Conservation (phyloP, 495 filamentous ascomycete species). For the Cercophora scortea region DNA sequence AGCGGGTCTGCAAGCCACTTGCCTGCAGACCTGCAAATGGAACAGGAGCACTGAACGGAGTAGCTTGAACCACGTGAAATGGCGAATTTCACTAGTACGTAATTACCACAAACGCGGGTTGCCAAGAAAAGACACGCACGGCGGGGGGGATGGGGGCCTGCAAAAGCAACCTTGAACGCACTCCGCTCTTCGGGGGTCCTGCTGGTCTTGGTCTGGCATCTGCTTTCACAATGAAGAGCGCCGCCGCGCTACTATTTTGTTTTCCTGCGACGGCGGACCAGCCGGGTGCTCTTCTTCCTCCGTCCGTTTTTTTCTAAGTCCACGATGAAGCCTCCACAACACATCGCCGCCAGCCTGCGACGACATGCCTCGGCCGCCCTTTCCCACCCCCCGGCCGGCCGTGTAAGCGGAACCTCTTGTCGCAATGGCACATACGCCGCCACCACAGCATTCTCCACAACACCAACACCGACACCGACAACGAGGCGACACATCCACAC, state of each 20-base stretch:
- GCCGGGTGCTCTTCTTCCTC: no score
- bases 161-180: neutral
- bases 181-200: no score
- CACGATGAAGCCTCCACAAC: conserved; percentile 14
- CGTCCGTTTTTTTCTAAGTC: neutral
- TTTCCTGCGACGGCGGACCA: neutral
- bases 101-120: neutral
- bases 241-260: neutral
- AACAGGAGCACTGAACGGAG: no score
- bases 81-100: conserved; percentile 10
- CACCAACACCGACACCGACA: neutral
- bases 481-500: conserved; percentile 20
- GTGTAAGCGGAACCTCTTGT: neutral
- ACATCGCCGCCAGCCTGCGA: conserved; percentile 6
- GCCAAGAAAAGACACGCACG: neutral
- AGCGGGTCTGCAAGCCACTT: no score
- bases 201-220: no score
- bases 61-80: conserved; percentile 26
- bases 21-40: no score
- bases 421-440: conserved; percentile 1
- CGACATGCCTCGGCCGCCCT: conserved; percentile 5
- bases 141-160: neutral
- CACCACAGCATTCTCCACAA: no score
- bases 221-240: no score
- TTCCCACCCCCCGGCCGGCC: neutral